Percentiles rank a stretch among this genome's conserved stretches.
These are phyloP conservation scores for Coemansia sp. DNA, from an alignment of 192 early-diverging fungal genomes.

Conservation along the genomic window DNA sequence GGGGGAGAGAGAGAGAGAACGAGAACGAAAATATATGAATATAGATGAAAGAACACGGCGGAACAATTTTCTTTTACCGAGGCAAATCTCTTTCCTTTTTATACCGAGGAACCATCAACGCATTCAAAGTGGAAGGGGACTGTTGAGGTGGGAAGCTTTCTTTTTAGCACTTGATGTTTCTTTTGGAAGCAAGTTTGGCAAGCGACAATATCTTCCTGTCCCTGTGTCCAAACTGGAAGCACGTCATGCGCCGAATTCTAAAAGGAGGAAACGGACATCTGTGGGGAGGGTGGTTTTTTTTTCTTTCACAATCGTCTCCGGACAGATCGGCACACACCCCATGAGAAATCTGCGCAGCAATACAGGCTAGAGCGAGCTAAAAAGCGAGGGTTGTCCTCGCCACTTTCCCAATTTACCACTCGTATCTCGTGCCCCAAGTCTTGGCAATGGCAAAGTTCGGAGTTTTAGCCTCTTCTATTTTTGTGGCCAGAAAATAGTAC, in stretches of 20 bases:
- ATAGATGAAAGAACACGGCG: background rate
- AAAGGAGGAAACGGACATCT: background rate
- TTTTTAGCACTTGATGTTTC: background rate
- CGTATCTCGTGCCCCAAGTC: background rate
- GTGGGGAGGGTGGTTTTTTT: no score
- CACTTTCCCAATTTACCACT: background rate
- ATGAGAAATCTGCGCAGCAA: background rate
- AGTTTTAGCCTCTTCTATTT: background rate
- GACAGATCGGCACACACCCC: background rate
- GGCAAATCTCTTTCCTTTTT: background rate
- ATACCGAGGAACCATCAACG: background rate
- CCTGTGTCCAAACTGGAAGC: background rate
- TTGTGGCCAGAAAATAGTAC: background rate
- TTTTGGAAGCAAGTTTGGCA: background rate
- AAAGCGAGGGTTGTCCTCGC: background rate
- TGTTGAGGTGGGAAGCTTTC: background rate
- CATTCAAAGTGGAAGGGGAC: background rate
- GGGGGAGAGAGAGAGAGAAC: background rate
- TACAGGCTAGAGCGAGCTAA: background rate
- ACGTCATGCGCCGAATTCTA: conserved; percentile 4
- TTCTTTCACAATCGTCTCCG: background rate
- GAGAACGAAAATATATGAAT: background rate
- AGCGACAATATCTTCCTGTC: background rate
- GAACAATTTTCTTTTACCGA: background rate
- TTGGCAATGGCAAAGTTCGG: background rate